phyloP scores from a whole-genome alignment of 148 eudicot genomes.

The Polygonum aviculare region DNA sequence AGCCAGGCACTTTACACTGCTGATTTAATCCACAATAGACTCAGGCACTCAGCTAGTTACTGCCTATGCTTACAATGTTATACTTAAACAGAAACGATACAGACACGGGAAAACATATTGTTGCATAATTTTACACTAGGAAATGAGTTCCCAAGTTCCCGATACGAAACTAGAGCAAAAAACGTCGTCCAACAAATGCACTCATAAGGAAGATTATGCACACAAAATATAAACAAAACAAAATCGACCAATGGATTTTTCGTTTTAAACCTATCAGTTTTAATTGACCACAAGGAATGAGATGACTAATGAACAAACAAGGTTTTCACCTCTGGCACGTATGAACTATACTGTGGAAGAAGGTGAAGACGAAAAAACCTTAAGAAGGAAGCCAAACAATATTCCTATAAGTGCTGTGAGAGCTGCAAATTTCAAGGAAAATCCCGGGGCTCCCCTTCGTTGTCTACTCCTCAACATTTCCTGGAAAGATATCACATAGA shows the following conservation, averaged over 20 bases:
- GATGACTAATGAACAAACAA: background rate
- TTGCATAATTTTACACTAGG: too few relatives aligned
- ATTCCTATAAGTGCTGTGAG: constrained; percentile 57
- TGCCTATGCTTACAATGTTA: too few relatives aligned
- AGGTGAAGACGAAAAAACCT: constrained; percentile 45
- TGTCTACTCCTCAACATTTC: constrained; percentile 47
- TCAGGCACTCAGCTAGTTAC: background rate
- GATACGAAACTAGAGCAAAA: too few relatives aligned
- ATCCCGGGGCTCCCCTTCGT: constrained; percentile 37
- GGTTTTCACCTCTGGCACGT: background rate
- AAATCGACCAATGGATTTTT: background rate
- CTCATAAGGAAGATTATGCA: background rate
- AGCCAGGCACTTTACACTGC: background rate
- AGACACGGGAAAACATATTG: too few relatives aligned
- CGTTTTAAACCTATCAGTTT: background rate
- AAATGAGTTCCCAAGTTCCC: too few relatives aligned
- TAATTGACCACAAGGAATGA: background rate
- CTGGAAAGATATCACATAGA: constrained; percentile 22
- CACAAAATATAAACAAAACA: background rate
- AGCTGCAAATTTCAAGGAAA: constrained; percentile 53
- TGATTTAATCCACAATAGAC: background rate
- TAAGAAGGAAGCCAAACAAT: constrained; percentile 56
- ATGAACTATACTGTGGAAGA: constrained; percentile 12
- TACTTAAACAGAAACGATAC: too few relatives aligned
- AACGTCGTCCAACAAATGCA: background rate